Evolutionary conservation across 179 eudicot genomes (phyloP).

Genomic region (Drosera spatulata): DNA sequence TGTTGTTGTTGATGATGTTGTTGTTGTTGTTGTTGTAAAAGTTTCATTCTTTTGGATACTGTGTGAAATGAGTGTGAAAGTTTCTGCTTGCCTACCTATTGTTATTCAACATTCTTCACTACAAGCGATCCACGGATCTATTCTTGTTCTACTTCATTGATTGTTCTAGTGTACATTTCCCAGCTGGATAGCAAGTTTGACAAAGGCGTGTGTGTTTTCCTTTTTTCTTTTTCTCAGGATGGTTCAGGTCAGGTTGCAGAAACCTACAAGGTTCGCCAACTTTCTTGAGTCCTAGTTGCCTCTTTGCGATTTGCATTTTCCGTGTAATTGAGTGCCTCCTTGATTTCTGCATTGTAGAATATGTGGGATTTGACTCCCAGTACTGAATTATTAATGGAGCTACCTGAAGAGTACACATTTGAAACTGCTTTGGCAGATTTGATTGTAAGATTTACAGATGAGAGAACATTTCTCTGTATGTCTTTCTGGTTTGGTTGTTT

Average conservation of each 20-base stretch:
- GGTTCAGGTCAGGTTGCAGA: conserved; percentile 30
- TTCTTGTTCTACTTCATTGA: no score
- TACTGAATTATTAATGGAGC: conserved; percentile 53
- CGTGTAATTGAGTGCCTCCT: neutral
- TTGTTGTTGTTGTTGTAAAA: no score
- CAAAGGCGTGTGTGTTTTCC: neutral
- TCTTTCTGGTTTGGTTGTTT: neutral
- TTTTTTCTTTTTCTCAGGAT: conserved; percentile 28
- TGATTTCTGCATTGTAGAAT: conserved; percentile 22
- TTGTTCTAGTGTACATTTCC: neutral
- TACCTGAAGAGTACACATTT: conserved; percentile 59
- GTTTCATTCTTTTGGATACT: no score
- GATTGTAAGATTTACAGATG: conserved; percentile 32
- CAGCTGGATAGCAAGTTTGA: neutral
- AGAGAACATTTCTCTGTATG: neutral
- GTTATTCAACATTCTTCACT: no score
- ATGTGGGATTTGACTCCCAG: conserved; percentile 92
- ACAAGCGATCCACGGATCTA: no score
- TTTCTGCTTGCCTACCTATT: no score
- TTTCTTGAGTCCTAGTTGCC: neutral
- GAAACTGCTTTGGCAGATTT: conserved; percentile 75
- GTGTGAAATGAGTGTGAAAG: no score
- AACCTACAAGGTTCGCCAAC: conserved; percentile 40
- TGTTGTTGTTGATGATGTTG: no score
- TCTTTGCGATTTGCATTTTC: neutral